Evolutionary conservation across 805 yeast species (phyloP).

Genomic region (Ogataea ramenticola): DNA sequence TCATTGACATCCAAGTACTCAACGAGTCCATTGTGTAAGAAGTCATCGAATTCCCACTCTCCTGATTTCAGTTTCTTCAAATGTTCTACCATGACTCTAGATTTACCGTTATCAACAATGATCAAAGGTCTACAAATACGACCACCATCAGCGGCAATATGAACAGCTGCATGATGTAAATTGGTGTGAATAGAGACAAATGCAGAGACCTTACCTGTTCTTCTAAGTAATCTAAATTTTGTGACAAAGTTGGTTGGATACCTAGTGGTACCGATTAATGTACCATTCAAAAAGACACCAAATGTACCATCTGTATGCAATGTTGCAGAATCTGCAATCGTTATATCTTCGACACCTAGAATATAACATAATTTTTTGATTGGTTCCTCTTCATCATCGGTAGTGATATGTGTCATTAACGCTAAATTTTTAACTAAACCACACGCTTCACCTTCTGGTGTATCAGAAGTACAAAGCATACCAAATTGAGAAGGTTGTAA

Average conservation of each 20-base stretch:
- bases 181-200: slow-evolving; percentile 89
- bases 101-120: slow-evolving; percentile 65
- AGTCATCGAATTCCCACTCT: slow-evolving; percentile 83
- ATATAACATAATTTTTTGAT: slow-evolving; percentile 67
- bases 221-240: slow-evolving; percentile 71
- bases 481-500: slow-evolving; percentile 98
- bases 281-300: slow-evolving; percentile 91
- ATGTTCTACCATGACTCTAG: slow-evolving; percentile 70
- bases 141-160: slow-evolving; percentile 98
- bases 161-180: slow-evolving; percentile 86
- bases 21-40: slow-evolving; percentile 76
- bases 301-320: slow-evolving; percentile 71
- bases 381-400: slow-evolving; percentile 95
- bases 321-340: slow-evolving; percentile 73
- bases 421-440: slow-evolving; percentile 97
- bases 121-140: slow-evolving; percentile 95
- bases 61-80: slow-evolving; percentile 56
- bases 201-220: slow-evolving; percentile 80
- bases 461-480: slow-evolving; percentile 97
- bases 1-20: slow-evolving; percentile 97
- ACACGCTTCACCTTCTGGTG: slow-evolving; percentile 99
- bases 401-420: slow-evolving; percentile 96
- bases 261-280: slow-evolving; percentile 82
- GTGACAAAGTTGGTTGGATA: slow-evolving; percentile 78
- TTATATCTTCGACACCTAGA: slow-evolving; percentile 85